phyloP scores from a whole-genome alignment of 441 rosid species.

The Euphorbia schlechtendalii region DNA sequence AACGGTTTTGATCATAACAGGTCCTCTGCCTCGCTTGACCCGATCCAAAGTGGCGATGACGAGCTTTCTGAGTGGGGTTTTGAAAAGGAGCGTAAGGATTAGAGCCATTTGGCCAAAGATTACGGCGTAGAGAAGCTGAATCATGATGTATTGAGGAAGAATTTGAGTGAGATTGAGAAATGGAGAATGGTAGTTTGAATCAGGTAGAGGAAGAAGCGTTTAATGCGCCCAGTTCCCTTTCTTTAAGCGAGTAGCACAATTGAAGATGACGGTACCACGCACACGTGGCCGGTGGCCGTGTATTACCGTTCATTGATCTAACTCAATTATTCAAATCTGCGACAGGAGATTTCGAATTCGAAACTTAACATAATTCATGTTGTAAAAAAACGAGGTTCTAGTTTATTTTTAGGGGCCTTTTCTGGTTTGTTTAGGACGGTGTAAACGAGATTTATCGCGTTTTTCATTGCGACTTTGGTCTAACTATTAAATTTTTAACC shows the following conservation, averaged over 20 bases:
- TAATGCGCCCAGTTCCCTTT: background rate
- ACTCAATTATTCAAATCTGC: no score
- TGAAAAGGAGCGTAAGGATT: slow-evolving; percentile 61
- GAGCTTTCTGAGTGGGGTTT: slow-evolving; percentile 69
- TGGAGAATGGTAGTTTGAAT: background rate
- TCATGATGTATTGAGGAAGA: slow-evolving; percentile 28
- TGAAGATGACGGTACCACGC: background rate
- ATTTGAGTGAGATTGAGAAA: no score
- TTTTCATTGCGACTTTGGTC: no score
- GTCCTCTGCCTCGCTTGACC: slow-evolving; percentile 78
- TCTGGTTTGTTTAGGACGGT: no score
- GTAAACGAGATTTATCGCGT: no score
- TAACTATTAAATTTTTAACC: no score
- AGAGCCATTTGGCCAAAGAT: slow-evolving; percentile 57
- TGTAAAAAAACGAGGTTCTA: no score
- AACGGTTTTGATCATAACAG: slow-evolving; percentile 61
- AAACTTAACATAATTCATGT: no score
- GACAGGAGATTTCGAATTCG: no score
- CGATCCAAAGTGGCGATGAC: slow-evolving; percentile 60
- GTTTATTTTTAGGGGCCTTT: no score
- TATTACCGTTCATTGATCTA: no score
- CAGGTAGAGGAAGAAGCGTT: background rate
- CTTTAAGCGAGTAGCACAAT: background rate
- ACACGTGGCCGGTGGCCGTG: background rate
- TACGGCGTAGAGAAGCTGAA: slow-evolving; percentile 57